Conservation (phyloP, 2,329 filamentous ascomycete genomes). For the Malbranchea zuffiana region DNA sequence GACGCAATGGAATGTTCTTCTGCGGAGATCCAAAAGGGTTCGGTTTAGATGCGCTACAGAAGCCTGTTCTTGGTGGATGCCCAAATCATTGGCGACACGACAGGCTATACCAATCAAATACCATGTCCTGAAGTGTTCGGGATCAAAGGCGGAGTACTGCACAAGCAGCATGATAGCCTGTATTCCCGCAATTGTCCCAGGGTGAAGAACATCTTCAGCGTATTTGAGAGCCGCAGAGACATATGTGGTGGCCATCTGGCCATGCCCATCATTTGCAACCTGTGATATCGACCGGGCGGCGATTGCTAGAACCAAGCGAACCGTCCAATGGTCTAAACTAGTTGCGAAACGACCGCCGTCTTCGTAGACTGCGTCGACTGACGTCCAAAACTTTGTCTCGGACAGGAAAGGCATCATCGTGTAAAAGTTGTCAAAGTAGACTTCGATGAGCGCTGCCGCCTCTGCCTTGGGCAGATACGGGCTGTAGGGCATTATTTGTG, state of each 20-base stretch:
- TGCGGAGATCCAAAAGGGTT: conserved; percentile 61
- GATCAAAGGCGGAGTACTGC: conserved; percentile 82
- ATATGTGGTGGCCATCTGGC: conserved; percentile 49
- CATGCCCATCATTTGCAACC: conserved; percentile 51
- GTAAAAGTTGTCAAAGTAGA: conserved; percentile 76
- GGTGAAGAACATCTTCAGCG: conserved; percentile 71
- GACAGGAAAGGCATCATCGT: conserved; percentile 71
- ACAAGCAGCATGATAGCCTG: conserved; percentile 78
- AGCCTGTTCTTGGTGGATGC: conserved; percentile 84
- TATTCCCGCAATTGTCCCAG: conserved; percentile 74
- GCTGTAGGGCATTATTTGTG: conserved; percentile 41
- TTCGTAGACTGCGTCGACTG: conserved; percentile 72
- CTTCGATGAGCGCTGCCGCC: conserved; percentile 60
- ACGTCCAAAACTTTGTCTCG: conserved; percentile 64
- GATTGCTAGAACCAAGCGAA: conserved; percentile 84
- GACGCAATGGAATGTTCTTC: conserved; percentile 79
- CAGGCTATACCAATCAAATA: conserved; percentile 84
- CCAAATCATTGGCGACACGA: conserved; percentile 76
- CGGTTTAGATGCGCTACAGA: conserved; percentile 57
- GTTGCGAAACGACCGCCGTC: conserved; percentile 52
- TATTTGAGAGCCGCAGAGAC: conserved; percentile 59
- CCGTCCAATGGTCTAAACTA: conserved; percentile 66
- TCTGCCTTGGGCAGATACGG: conserved; percentile 60
- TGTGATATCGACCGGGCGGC: conserved; percentile 64
- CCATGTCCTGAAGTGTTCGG: conserved; percentile 87